phyloP scores from a whole-genome alignment of 345 rosid species.

The Populus euphratica region DNA sequence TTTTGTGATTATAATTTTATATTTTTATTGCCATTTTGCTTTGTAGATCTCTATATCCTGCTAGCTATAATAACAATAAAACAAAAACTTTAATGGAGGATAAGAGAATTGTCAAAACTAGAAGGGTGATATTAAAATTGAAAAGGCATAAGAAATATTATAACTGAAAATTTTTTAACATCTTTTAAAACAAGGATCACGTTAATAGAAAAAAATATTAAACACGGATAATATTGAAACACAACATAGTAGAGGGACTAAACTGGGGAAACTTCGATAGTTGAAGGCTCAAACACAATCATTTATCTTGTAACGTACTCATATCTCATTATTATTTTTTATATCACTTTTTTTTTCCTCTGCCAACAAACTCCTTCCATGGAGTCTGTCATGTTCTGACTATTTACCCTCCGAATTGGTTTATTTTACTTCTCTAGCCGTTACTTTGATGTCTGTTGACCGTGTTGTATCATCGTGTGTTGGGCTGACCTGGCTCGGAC shows the following conservation, averaged over 20 bases:
- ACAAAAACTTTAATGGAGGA: too few relatives aligned
- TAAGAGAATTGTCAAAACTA: too few relatives aligned
- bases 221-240: background rate
- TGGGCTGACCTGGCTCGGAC: background rate
- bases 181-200: too few relatives aligned
- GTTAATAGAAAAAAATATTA: too few relatives aligned
- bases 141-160: too few relatives aligned
- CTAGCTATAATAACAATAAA: too few relatives aligned
- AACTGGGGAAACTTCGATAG: background rate
- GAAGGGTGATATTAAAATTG: too few relatives aligned
- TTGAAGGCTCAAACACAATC: background rate
- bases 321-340: background rate
- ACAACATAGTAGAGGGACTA: background rate
- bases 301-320: background rate
- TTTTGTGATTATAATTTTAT: too few relatives aligned
- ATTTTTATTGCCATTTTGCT: too few relatives aligned
- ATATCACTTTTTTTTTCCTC: background rate
- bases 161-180: too few relatives aligned
- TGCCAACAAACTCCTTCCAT: background rate
- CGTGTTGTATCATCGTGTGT: too few relatives aligned
- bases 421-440: background rate
- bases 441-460: background rate
- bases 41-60: too few relatives aligned
- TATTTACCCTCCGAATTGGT: background rate
- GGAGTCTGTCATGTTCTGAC: background rate